Base-by-base conservation (phyloP, 2,329 filamentous ascomycete genomes). In the Sporothrix luriei region DNA sequence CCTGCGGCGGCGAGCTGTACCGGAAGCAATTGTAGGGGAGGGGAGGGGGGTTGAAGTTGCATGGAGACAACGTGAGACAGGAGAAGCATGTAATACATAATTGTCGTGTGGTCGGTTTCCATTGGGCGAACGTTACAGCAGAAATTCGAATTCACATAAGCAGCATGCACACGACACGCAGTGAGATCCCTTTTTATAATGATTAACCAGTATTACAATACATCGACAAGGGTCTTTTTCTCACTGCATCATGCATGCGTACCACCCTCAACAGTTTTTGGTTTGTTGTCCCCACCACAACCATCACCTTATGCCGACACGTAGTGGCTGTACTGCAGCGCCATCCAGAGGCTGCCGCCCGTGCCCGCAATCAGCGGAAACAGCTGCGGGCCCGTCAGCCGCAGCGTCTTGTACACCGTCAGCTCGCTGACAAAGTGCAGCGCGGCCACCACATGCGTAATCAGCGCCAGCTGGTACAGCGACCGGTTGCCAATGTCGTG, bases 1-100 rank as follows among this genome's bases (percentile, higher is more conserved):
- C 85, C 70, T 94, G 93, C 73, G 91, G 88, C 3, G 93, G 93
- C 19, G 88, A 92, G 77, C 81, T 99, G 72, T 98, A 99, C 78
- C 87, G 95, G 73, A 93, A 90, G 77, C 85, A 82, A 74, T 75
- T 88, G 54, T 73, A 73, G 68, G 73, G 3, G 24, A 13, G 14
- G 62, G 24, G 61, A 38, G 26, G 24, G 2, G 57, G 40, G 13
- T 29, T 16, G 57, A 64, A 24, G 38, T 1, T 55, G 52, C 21
- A 55, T 55, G 26, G 52, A 55, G 6, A 33, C 4, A 1, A 33
- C n/a, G 33, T 7, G 4, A 9, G 6, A 33, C 1, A 33, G 33
- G 7, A 33, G 33, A 33, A 33, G 33, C 33, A 33, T 33, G 1
- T 33, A 33, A 29, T 29, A 29, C 29, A 29, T 29, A 3, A 29